These are phyloP conservation scores for Fusarium pseudoanthophilum DNA, from an alignment of 2,329 filamentous ascomycete genomes.

Conservation along the genomic window DNA sequence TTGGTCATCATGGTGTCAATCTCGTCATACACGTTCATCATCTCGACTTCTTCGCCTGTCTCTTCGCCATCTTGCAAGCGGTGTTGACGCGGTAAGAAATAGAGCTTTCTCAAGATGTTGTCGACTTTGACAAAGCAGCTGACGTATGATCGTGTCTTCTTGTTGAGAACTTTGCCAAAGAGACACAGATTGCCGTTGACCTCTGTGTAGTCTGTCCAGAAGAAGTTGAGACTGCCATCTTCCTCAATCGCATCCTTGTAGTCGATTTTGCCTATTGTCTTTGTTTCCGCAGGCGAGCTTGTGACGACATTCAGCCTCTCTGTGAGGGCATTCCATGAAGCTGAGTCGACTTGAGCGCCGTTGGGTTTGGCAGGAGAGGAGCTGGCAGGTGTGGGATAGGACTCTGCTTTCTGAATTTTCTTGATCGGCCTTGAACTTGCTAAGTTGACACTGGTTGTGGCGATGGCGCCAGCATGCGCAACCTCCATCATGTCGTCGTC, in stretches of 20 bases:
- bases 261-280: conserved; percentile 81
- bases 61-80: conserved; percentile 68
- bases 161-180: conserved; percentile 96
- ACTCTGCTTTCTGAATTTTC: conserved; percentile 74
- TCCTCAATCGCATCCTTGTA: conserved; percentile 89
- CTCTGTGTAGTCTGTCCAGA: conserved; percentile 97
- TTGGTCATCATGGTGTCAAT: conserved; percentile 89
- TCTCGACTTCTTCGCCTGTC: conserved; percentile 81
- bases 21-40: conserved; percentile 91
- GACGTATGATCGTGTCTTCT: conserved; percentile 78
- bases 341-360: conserved; percentile 75
- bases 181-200: conserved; percentile 90
- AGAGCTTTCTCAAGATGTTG: conserved; percentile 92
- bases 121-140: conserved; percentile 98
- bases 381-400: conserved; percentile 75
- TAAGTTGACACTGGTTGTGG: conserved; percentile 82
- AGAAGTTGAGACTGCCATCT: conserved; percentile 91
- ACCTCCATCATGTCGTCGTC: conserved; percentile 90
- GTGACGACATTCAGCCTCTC: conserved; percentile 86
- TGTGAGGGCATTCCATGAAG: conserved; percentile 89
- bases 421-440: conserved; percentile 78
- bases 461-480: conserved; percentile 77
- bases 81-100: conserved; percentile 84
- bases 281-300: conserved; percentile 72
- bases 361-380: conserved; percentile 78